These are phyloP conservation scores for Botryotinia convoluta DNA, from an alignment of 2,329 filamentous ascomycete genomes.

Conservation along the genomic window DNA sequence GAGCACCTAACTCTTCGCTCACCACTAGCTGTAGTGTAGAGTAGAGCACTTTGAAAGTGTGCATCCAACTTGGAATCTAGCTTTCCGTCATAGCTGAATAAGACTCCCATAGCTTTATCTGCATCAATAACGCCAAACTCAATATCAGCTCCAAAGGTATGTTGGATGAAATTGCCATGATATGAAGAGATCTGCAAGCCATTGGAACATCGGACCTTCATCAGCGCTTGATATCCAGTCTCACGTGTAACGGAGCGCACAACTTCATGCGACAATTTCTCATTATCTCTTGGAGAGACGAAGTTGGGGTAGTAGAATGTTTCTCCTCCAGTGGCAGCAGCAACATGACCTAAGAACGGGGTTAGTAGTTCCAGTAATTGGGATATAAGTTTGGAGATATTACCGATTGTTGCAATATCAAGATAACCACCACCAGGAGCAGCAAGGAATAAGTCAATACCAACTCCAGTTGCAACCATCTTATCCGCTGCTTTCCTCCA, in stretches of 20 bases:
- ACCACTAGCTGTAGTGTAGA: conserved; percentile 89
- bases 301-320: conserved; percentile 98
- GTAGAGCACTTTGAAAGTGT: conserved; percentile 91
- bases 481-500: conserved; percentile 86
- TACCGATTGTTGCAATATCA: conserved; percentile 87
- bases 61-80: conserved; percentile 95
- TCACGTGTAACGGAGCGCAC: conserved; percentile 82
- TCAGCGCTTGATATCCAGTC: conserved; percentile 90
- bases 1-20: conserved; percentile 88
- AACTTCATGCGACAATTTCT: conserved; percentile 82
- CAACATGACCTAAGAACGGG: conserved; percentile 65
- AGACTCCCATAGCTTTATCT: conserved; percentile 88
- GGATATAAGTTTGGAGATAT: conserved; percentile 21
- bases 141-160: conserved; percentile 90
- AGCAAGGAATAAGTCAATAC: conserved; percentile 91
- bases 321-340: conserved; percentile 88
- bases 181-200: conserved; percentile 92
- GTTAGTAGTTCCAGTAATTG: conserved; percentile 21
- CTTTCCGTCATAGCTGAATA: conserved; percentile 95
- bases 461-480: conserved; percentile 82
- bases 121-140: conserved; percentile 91
- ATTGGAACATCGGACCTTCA: conserved; percentile 98
- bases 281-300: conserved; percentile 77
- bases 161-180: conserved; percentile 93
- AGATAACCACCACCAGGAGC: conserved; percentile 87